Evolutionary conservation across 2,329 filamentous ascomycete species (phyloP), one percentile per base, ranked within the genome.

Genomic region (Paecilomyces dactylethromorphus): DNA sequence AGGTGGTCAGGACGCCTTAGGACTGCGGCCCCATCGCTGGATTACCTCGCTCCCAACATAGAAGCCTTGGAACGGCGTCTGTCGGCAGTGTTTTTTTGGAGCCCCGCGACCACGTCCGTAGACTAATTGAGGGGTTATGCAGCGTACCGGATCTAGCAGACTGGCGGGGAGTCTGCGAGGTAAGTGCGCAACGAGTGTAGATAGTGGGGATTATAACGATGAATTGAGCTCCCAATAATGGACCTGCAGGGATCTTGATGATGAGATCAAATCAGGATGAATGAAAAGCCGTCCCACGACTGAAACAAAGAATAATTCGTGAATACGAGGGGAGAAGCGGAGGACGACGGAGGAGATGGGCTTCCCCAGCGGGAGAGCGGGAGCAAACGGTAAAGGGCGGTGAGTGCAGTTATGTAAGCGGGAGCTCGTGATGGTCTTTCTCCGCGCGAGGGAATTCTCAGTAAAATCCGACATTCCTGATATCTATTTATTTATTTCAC

Each of bases 341-440:
- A 54, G 58, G 62, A 58, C 60, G 61, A 63, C 59, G 60, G 60
- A 60, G 61, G 64, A 63, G 63, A 60, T 18, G 24, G 18, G 18
- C 21, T 52, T 29, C 11, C 15, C 26, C 50, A 15, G 50, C 50
- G 50, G 50, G 50, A 52, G 50, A 52, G 50, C 50, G 50, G 50
- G 35, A 45, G 35, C 35, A 15, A 56, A 54, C 45, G 60, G 49
- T 18, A 68, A 70, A 66, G 62, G 66, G 68, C 68, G 67, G 68
- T 70, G 67, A 69, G 61, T 21, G 22, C 12, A 45, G 1, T 52
- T 52, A 52, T 29, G 50, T 52, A 24, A 52, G 50, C 50, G 13
- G 35, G 35, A 18, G 35, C 15, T 39, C 4, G n/a, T 33, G n/a
- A 45, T 45, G 18, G n/a, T n/a, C 3, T 45, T 18, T 18, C 18